phyloP scores from a whole-genome alignment of 1,139 yeast species.

The Debaryomyces coudertii region DNA sequence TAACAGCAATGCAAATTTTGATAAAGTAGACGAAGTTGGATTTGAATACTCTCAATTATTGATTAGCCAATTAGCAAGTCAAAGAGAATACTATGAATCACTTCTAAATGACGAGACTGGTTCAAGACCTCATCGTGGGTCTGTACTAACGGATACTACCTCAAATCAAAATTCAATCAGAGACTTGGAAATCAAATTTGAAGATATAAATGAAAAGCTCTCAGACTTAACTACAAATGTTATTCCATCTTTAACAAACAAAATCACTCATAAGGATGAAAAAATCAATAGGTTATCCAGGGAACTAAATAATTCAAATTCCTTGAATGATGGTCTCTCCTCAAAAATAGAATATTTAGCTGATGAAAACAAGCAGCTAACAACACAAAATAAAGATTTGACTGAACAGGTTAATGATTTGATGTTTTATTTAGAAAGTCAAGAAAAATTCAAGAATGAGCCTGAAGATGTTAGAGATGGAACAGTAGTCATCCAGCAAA shows the following conservation, averaged over 20 bases:
- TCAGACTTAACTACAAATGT: constrained; percentile 27
- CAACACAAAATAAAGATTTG: constrained; percentile 52
- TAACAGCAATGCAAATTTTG: constrained; percentile 20
- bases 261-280: constrained; percentile 34
- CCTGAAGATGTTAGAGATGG: constrained; percentile 76
- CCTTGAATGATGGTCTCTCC: constrained; percentile 59
- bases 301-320: constrained; percentile 37
- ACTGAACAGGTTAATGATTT: constrained; percentile 75
- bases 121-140: constrained; percentile 24
- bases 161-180: constrained; percentile 25
- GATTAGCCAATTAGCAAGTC: constrained; percentile 85
- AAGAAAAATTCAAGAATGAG: constrained; percentile 69
- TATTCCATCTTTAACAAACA: constrained; percentile 39
- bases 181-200: constrained; percentile 40
- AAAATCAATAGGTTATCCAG: constrained; percentile 33
- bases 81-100: constrained; percentile 79
- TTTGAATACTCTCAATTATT: constrained; percentile 80
- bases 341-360: constrained; percentile 56
- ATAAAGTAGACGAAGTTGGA: constrained; percentile 57
- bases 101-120: constrained; percentile 50
- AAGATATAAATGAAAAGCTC: constrained; percentile 30
- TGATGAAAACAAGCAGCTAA: constrained; percentile 34
- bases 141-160: constrained; percentile 17
- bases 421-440: constrained; percentile 79
- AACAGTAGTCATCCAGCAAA: constrained; percentile 49